Percentiles rank a stretch among this genome's conserved stretches.
Conservation (phyloP, 169 alveolate species). For the Plasmodium yoelii region DNA sequence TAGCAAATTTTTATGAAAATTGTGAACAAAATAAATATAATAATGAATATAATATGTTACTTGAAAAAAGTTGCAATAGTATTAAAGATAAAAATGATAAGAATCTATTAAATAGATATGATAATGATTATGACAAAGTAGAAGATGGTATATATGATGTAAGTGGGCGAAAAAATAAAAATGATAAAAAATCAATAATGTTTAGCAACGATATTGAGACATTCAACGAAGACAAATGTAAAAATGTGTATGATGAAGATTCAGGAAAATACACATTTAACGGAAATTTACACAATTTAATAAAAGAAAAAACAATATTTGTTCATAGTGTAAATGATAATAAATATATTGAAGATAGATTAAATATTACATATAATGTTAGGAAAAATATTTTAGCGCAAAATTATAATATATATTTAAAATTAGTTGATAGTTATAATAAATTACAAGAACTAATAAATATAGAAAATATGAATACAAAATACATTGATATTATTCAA, state of each 20-base stretch:
- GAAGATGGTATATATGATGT: not conserved
- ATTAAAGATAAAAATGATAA: no score
- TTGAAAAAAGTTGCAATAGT: no score
- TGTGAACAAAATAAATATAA: no score
- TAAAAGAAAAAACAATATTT: constrained; percentile 28
- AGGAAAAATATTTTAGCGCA: constrained; percentile 20
- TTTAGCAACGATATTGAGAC: not conserved
- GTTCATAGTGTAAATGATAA: constrained; percentile 17
- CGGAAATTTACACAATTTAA: constrained; percentile 27
- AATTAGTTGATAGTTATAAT: constrained; percentile 25
- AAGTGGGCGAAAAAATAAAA: not conserved
- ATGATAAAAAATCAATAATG: not conserved
- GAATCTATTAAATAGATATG: no score
- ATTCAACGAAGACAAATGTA: not conserved
- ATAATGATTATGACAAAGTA: not conserved
- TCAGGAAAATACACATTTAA: not conserved
- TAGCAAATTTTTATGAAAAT: not conserved
- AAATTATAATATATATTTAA: constrained; percentile 51
- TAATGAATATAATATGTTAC: no score
- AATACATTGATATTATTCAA: constrained; percentile 21
- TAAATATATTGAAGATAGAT: constrained; percentile 9
- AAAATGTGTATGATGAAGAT: no score
- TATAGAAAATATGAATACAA: constrained; percentile 27
- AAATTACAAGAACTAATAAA: constrained; percentile 30
- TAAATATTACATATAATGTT: constrained; percentile 24